Base-by-base conservation (phyloP, 2,329 filamentous ascomycete genomes). In the Cordyceps fumosorosea region DNA sequence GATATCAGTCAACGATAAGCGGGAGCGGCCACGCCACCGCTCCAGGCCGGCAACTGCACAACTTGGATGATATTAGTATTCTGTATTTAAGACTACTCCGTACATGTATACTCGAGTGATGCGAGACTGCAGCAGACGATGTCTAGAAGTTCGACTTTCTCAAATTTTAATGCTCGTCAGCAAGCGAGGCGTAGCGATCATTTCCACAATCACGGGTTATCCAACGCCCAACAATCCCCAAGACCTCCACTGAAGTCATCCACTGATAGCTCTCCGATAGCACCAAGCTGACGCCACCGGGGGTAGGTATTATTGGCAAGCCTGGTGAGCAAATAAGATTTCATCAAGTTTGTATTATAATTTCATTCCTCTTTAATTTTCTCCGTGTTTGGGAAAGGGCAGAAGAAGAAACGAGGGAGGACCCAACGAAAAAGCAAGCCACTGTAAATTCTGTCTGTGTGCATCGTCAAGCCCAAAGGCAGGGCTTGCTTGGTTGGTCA, bases 1-100 rank as follows among this genome's bases (percentile, higher is more conserved):
- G 6, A 44, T 45, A 48, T 6, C 48, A 60, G 57, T 48, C 57
- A 60, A 60, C 57, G 48, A 60, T 53, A 60, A 60, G 57, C 32
- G 12, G 32, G n/a, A 26, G 32, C n/a, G 40, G 45, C 32, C 24
- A n/a, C n/a, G 42, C 16, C n/a, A 51, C 16, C 40, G 14, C 8
- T 14, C 12, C n/a, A 14, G 18, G 11, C 3, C 18, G 34, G 22
- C 16, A 16, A 44, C 40, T 18, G 16, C 16, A 44, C 40, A 44
- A n/a, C 14, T 44, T 7, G 16, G 18, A 56, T 18, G 14, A 24
- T 7, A 14, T 10, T 8, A 37, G 34, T 37, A 37, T 14, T 11
- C 8, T 37, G 5, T 14, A 12, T 3, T 10, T 34, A 6, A 14
- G 18, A 29, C 29, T 44, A 4, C 16, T n/a, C 16, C 5, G 14